These are phyloP conservation scores for Cyclotella kingstonii DNA, from an alignment of 108 stramenopile genomes.

Conservation along the genomic window DNA sequence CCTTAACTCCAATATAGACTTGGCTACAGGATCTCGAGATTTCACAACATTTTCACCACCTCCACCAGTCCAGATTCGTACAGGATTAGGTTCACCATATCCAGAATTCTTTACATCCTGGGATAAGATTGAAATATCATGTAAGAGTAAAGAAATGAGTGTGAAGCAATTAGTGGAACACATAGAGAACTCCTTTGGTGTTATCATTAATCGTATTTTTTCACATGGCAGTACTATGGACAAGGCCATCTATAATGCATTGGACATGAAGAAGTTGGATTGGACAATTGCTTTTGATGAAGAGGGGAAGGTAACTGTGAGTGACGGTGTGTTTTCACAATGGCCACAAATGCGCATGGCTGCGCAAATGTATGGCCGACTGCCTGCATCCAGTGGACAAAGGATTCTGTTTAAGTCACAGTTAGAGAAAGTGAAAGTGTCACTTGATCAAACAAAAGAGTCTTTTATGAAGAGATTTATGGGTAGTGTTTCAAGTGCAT, in stretches of 20 bases:
- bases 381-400: slow-evolving; percentile 57
- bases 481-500: slow-evolving; percentile 48
- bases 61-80: slow-evolving; percentile 49
- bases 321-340: slow-evolving; percentile 53
- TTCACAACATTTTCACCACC: slow-evolving; percentile 58
- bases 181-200: slow-evolving; percentile 45
- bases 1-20: slow-evolving; percentile 58
- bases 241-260: slow-evolving; percentile 48
- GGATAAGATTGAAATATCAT: slow-evolving; percentile 55
- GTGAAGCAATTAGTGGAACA: slow-evolving; percentile 48
- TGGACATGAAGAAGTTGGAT: slow-evolving; percentile 53
- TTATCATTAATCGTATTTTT: slow-evolving; percentile 55
- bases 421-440: slow-evolving; percentile 50
- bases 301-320: slow-evolving; percentile 46
- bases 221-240: slow-evolving; percentile 41
- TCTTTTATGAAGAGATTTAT: slow-evolving; percentile 41
- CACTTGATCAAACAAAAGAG: slow-evolving; percentile 52
- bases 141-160: slow-evolving; percentile 43
- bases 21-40: slow-evolving; percentile 55
- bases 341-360: slow-evolving; percentile 66
- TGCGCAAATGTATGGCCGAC: slow-evolving; percentile 47
- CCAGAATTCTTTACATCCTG: slow-evolving; percentile 53
- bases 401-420: slow-evolving; percentile 52
- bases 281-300: slow-evolving; percentile 53
- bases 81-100: slow-evolving; percentile 42